These are phyloP conservation scores for Stromatinia cepivora DNA, from an alignment of 2,329 filamentous ascomycete genomes.

Conservation along the genomic window DNA sequence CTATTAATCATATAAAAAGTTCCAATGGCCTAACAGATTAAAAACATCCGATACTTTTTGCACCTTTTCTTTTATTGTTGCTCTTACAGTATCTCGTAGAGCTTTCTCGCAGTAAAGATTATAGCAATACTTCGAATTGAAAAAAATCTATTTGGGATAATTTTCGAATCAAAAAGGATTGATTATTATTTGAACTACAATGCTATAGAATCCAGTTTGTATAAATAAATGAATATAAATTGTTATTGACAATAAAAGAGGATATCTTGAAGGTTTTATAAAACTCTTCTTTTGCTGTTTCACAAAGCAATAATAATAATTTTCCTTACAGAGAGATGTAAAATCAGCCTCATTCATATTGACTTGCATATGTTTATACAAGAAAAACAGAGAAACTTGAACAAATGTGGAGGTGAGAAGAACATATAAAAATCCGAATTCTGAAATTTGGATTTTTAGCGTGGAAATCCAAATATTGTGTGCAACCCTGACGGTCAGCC, in stretches of 20 bases:
- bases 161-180: background rate
- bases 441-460: too few species aligned
- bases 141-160: background rate
- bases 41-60: background rate
- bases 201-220: background rate
- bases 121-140: background rate
- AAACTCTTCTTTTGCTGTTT: background rate
- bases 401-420: background rate
- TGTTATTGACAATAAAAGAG: background rate
- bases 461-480: too few species aligned
- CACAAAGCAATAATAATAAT: background rate
- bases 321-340: background rate
- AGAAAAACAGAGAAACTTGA: background rate
- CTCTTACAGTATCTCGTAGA: background rate
- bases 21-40: background rate
- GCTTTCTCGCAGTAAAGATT: background rate
- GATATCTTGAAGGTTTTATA: background rate
- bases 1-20: slow-evolving; percentile 1
- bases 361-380: background rate
- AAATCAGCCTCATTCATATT: background rate
- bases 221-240: background rate
- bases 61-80: background rate
- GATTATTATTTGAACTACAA: background rate
- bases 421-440: too few species aligned
- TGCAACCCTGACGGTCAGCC: too few species aligned